Base-by-base conservation (phyloP, 768 basidiomycete species). In the Leccinum sublutescens region DNA sequence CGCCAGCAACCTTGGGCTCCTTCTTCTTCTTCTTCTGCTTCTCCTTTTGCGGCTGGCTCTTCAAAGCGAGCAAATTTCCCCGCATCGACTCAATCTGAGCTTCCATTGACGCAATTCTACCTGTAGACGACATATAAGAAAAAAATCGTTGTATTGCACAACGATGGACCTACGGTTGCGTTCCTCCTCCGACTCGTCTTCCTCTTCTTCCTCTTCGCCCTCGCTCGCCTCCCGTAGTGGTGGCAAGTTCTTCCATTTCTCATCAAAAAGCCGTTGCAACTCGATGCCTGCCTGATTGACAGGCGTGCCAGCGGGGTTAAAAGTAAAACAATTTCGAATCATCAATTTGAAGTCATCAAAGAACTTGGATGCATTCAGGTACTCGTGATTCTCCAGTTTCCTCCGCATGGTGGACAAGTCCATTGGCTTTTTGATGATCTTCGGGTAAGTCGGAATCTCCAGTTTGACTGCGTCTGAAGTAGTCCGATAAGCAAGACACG, bases 401-500 rank as follows among this genome's bases (percentile, higher is more conserved):
- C 78, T 84, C 64, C 86, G 85, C 80, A 99, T 95, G 9, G 92
- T 94, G 11, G 85, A 82, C 59, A 99, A 72, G 73, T 99, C 97
- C 93, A 99, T 98, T 4, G 97, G 97, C 67, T 85, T 87, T 80
- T 95, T 96, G 71, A 99, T 80, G 64, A 96, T 76, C 74, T 87
- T 91, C 2, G 86, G 85, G 73, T 99, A 99, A 19, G 82, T 79
- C 0, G 95, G 96, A 50, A 98, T 82, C 34, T 87, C 83, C 64
- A 95, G 80, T 66, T 83, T 85, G 47, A 86, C 77, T 76, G 87
- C 86, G 72, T 97, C 95, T 95, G 62, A 21, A 23, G 15, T 10
- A 10, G 27, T 45, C 2, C 10, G 27, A 56, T 59, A 11, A 60
- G 52, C 10, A 29, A 10, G 10, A 12, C 15, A 47, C 19, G 25